phyloP scores from a whole-genome alignment of 495 filamentous ascomycete species.

The Xylaria curta region DNA sequence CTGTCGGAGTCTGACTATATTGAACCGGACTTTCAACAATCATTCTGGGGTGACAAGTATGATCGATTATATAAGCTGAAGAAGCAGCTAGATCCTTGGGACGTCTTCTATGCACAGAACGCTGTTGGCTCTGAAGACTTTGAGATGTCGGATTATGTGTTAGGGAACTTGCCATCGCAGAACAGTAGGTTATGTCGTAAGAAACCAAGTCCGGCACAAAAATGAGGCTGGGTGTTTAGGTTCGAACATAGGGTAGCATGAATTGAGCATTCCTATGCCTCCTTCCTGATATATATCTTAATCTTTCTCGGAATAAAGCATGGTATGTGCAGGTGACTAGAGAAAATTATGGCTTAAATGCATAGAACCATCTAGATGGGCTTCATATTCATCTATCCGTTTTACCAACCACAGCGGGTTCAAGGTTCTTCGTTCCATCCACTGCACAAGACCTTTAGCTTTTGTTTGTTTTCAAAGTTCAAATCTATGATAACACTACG shows the following conservation, averaged over 20 bases:
- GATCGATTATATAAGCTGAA: conserved; percentile 53
- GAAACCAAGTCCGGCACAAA: conserved; percentile 21
- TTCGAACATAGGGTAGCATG: not conserved
- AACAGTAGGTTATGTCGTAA: conserved; percentile 40
- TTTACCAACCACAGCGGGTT: not conserved
- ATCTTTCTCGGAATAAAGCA: not conserved
- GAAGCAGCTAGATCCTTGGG: conserved; percentile 54
- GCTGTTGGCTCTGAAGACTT: conserved; percentile 58
- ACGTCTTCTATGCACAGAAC: conserved; percentile 57
- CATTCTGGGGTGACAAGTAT: conserved; percentile 62
- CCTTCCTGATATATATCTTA: not conserved
- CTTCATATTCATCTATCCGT: not conserved
- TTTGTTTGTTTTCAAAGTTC: not conserved
- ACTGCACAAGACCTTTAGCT: not conserved
- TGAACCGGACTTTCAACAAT: conserved; percentile 57
- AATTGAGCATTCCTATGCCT: not conserved
- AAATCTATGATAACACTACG: not conserved
- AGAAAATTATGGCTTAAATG: too few species aligned
- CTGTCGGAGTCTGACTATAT: conserved; percentile 55
- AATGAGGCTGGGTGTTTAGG: not conserved
- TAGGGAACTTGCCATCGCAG: conserved; percentile 40
- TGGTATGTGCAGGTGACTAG: too few species aligned
- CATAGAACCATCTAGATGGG: not conserved
- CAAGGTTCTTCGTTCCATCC: not conserved
- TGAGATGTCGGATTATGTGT: conserved; percentile 42